Evolutionary conservation across 208 protist species (phyloP).

Genomic region (Porcisia hertigi): DNA sequence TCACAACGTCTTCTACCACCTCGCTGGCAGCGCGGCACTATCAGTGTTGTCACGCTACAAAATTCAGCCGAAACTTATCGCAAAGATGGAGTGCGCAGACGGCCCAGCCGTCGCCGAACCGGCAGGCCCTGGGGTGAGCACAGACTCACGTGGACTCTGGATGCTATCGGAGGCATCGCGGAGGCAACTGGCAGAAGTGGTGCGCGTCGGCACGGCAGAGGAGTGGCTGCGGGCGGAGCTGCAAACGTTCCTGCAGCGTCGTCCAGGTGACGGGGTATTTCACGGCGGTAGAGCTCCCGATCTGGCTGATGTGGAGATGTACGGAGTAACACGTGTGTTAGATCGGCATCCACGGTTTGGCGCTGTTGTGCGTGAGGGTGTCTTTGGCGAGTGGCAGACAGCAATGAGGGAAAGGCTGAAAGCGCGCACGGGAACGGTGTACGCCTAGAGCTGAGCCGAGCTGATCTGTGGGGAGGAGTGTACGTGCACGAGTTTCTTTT

Average conservation of each 20-base stretch:
- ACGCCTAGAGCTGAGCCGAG: constrained; percentile 15
- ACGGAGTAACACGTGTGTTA: constrained; percentile 68
- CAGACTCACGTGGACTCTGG: constrained; percentile 18
- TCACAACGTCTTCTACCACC: constrained; percentile 61
- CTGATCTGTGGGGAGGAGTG: not conserved
- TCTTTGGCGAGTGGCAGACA: constrained; percentile 61
- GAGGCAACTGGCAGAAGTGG: constrained; percentile 6
- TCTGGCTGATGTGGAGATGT: constrained; percentile 83
- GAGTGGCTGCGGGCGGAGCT: constrained; percentile 60
- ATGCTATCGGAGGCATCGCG: constrained; percentile 17
- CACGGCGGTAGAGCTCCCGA: constrained; percentile 74
- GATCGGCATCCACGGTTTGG: constrained; percentile 52
- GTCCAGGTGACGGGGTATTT: constrained; percentile 35
- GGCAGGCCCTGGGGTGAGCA: not conserved
- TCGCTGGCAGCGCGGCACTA: constrained; percentile 55
- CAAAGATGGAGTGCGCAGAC: constrained; percentile 25
- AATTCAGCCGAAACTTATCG: constrained; percentile 40
- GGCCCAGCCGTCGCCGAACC: not conserved
- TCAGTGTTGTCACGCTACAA: constrained; percentile 59
- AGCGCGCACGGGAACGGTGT: constrained; percentile 19
- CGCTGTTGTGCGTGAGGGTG: constrained; percentile 37
- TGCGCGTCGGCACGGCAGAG: constrained; percentile 22
- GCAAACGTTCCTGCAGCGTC: constrained; percentile 38
- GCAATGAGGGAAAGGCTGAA: constrained; percentile 56
- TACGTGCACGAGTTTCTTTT: constrained; percentile 8